Conservation (phyloP, 2,329 filamentous ascomycete species). For the Trichoderma atroviride region DNA sequence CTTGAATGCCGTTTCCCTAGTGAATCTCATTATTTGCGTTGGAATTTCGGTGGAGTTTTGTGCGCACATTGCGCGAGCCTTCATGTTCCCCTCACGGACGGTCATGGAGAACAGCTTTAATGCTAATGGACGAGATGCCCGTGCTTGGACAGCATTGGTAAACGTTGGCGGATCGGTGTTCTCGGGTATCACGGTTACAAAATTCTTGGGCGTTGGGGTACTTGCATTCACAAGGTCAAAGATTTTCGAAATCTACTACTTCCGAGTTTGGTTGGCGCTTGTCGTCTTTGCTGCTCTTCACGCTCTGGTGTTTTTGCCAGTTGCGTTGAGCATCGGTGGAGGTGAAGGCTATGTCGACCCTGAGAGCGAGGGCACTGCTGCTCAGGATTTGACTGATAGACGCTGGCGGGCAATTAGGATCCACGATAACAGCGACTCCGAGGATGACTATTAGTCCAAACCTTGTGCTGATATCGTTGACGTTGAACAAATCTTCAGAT, state of each 20-base stretch:
- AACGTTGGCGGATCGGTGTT: conserved; percentile 96
- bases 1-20: conserved; percentile 90
- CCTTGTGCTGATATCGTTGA: conserved; percentile 31
- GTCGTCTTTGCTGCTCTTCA: conserved; percentile 88
- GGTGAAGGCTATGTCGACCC: conserved; percentile 87
- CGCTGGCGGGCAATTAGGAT: conserved; percentile 76
- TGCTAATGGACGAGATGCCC: conserved; percentile 79
- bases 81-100: conserved; percentile 84
- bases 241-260: conserved; percentile 99
- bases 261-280: conserved; percentile 91
- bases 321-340: conserved; percentile 81
- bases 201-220: conserved; percentile 87
- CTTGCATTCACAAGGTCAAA: conserved; percentile 94
- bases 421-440: conserved; percentile 74
- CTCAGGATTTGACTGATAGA: conserved; percentile 81
- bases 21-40: conserved; percentile 96
- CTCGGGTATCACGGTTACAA: conserved; percentile 94
- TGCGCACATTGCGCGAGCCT: conserved; percentile 92
- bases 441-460: conserved; percentile 54
- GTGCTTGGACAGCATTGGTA: conserved; percentile 89
- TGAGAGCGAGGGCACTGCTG: conserved; percentile 83
- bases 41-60: conserved; percentile 98
- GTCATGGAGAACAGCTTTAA: conserved; percentile 77
- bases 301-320: conserved; percentile 87
- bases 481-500: conserved; percentile 28